Conservation (phyloP, 23 red algal genomes). For the Gracilaria gracilis region DNA sequence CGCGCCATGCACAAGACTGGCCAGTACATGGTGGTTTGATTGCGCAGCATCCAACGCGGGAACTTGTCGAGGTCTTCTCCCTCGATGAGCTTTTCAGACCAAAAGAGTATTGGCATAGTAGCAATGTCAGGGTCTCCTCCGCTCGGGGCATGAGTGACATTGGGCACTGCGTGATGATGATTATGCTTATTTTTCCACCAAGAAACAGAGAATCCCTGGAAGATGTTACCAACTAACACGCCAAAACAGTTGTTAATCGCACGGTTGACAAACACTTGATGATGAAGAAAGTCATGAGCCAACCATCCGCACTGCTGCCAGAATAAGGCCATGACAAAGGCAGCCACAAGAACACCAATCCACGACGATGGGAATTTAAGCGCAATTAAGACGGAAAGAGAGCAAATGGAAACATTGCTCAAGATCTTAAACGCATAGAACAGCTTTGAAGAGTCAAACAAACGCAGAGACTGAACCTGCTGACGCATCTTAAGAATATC, state of each 20-base stretch:
- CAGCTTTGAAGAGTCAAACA: conserved; percentile 75
- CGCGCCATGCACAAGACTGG: conserved; percentile 85
- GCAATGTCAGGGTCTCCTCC: conserved; percentile 91
- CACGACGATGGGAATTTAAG: conserved; percentile 1
- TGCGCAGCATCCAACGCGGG: conserved; percentile 73
- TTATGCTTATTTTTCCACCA: conserved; percentile 97
- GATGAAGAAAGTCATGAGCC: conserved; percentile 88
- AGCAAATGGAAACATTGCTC: conserved; percentile 55
- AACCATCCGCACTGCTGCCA: conserved; percentile 94
- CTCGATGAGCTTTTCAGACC: conserved; percentile 91
- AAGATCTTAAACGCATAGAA: conserved; percentile 73
- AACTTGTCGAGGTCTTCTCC: conserved; percentile 74
- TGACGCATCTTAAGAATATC: conserved; percentile 65
- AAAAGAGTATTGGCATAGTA: conserved; percentile 85
- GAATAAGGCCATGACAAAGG: conserved; percentile 79
- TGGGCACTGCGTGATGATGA: conserved; percentile 89
- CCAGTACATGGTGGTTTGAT: conserved; percentile 73
- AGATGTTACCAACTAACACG: conserved; percentile 83
- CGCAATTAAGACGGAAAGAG: conserved; percentile 46
- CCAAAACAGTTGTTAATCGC: conserved; percentile 75
- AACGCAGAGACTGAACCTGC: conserved; percentile 49
- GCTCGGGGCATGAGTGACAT: conserved; percentile 73
- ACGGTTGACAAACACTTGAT: conserved; percentile 82
- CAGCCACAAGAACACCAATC: conserved; percentile 27
- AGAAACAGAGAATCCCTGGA: conserved; percentile 89